These are phyloP conservation scores for Coemansia sp. DNA, from an alignment of 192 early-diverging fungal genomes.

Conservation along the genomic window DNA sequence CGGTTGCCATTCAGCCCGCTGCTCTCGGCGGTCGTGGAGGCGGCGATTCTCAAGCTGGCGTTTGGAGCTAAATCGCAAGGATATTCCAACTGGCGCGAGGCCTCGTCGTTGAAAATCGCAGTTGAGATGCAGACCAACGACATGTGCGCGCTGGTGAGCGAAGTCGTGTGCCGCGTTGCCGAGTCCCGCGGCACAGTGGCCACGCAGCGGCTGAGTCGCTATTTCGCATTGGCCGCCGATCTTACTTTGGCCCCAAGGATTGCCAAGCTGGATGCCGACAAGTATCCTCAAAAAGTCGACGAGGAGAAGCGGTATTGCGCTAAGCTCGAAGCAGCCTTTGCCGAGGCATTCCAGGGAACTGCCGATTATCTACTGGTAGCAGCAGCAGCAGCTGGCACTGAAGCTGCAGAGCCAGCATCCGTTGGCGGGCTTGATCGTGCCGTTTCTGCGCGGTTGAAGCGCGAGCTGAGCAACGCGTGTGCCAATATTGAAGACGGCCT, in stretches of 20 bases:
- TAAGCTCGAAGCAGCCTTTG: constrained; percentile 19
- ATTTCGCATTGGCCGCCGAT: constrained; percentile 11
- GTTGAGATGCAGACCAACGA: constrained; percentile 19
- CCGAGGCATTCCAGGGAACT: background rate
- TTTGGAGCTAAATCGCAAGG: constrained; percentile 14
- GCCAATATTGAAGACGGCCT: constrained; percentile 21
- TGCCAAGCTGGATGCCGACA: constrained; percentile 13
- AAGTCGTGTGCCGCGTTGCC: constrained; percentile 32
- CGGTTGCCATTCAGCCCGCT: constrained; percentile 43
- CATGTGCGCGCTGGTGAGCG: constrained; percentile 20
- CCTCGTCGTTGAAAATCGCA: background rate
- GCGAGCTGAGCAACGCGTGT: constrained; percentile 8
- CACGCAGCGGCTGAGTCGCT: constrained; percentile 11
- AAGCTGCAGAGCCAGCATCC: background rate
- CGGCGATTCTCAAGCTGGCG: constrained; percentile 31
- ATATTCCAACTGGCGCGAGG: constrained; percentile 3
- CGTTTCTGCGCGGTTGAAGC: background rate
- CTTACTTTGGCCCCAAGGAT: constrained; percentile 29
- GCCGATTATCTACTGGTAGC: constrained; percentile 9
- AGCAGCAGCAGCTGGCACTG: background rate
- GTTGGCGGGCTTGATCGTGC: background rate
- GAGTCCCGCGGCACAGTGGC: constrained; percentile 13
- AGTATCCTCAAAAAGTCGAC: constrained; percentile 8
- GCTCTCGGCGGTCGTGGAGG: constrained; percentile 37
- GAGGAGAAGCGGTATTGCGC: constrained; percentile 15